phyloP scores from a whole-genome alignment of 768 basidiomycete genomes.

The Rhodosporidiobolus odoratus region DNA sequence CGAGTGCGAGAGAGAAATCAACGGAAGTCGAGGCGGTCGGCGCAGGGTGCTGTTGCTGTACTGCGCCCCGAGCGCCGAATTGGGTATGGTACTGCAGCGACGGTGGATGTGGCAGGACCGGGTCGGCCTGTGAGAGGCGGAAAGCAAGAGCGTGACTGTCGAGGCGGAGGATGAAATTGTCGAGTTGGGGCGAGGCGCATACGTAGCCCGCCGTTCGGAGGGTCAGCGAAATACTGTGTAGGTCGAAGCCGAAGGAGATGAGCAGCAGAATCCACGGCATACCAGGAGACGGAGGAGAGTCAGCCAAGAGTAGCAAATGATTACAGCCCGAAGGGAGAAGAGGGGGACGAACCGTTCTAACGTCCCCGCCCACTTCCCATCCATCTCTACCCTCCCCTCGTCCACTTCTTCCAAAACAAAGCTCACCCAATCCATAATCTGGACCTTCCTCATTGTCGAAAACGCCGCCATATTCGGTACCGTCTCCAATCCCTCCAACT shows the following conservation, averaged over 20 bases:
- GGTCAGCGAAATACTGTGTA: no score
- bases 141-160: slow-evolving; percentile 5
- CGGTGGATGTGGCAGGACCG: neutral
- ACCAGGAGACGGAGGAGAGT: neutral
- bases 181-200: neutral
- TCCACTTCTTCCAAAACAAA: neutral
- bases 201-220: no score
- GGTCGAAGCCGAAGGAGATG: no score
- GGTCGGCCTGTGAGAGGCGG: slow-evolving; percentile 2
- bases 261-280: no score
- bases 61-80: no score
- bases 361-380: neutral
- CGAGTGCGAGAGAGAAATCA: no score
- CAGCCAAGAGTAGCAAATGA: neutral
- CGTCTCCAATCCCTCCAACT: neutral
- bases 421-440: neutral
- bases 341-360: neutral
- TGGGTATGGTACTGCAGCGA: neutral
- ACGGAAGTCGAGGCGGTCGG: no score
- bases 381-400: neutral
- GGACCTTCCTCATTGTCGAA: neutral
- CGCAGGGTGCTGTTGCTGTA: no score
- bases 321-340: neutral
- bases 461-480: neutral
- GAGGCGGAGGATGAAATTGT: slow-evolving; percentile 14